Evolutionary conservation across 805 yeast species (phyloP).

Genomic region (Nakazawaea ishiwadae): DNA sequence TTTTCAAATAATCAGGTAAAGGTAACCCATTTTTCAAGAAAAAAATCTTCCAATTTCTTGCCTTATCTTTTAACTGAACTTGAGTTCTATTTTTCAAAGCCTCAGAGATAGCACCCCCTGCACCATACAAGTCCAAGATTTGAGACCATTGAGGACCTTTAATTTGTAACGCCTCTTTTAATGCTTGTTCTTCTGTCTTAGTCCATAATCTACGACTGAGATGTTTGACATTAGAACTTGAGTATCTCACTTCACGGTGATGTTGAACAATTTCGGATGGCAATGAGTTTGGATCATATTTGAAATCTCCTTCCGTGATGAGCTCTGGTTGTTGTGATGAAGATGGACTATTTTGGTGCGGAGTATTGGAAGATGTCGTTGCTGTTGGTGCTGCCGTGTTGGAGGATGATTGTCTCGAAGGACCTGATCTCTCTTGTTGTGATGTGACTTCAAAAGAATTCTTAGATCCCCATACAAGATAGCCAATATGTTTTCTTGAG

Average conservation of each 20-base stretch:
- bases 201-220: slow-evolving; percentile 73
- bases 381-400: background rate
- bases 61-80: slow-evolving; percentile 93
- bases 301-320: background rate
- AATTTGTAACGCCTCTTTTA: slow-evolving; percentile 71
- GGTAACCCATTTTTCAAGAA: slow-evolving; percentile 71
- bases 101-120: slow-evolving; percentile 86
- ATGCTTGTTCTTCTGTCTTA: slow-evolving; percentile 79
- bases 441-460: slow-evolving; percentile 20
- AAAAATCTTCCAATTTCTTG: slow-evolving; percentile 91
- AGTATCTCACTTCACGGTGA: slow-evolving; percentile 12
- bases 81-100: slow-evolving; percentile 82
- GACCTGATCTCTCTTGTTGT: no score
- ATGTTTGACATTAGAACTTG: slow-evolving; percentile 7
- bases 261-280: slow-evolving; percentile 14
- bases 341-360: background rate
- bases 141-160: slow-evolving; percentile 95
- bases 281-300: slow-evolving; percentile 11
- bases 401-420: no score
- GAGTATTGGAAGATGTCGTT: background rate
- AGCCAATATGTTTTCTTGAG: slow-evolving; percentile 68
- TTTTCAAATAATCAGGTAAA: slow-evolving; percentile 72
- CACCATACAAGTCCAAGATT: slow-evolving; percentile 85
- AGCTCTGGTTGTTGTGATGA: background rate
- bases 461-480: slow-evolving; percentile 65